Evolutionary conservation across 1,284 basidiomycete species (phyloP).

Genomic region (Rhodotorula sp.): DNA sequence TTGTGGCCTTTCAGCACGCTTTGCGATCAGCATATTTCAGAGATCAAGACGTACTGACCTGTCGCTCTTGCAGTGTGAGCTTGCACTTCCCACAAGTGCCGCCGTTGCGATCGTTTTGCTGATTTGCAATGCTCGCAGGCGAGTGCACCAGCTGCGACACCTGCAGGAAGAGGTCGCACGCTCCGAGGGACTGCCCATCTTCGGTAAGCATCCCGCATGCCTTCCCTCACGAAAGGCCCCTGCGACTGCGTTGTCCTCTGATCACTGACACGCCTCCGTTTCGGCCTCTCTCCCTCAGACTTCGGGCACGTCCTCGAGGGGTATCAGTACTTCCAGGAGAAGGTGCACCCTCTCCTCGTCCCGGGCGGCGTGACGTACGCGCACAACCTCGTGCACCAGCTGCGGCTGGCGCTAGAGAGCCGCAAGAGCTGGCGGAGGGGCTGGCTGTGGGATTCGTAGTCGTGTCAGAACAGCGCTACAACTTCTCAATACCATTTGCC

Average conservation of each 20-base stretch:
- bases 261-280: too few species aligned
- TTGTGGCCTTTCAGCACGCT: not conserved
- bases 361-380: slow-evolving; percentile 40
- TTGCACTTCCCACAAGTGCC: not conserved
- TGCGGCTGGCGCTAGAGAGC: slow-evolving; percentile 36
- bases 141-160: slow-evolving; percentile 40
- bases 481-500: too few species aligned
- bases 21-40: not conserved
- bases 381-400: slow-evolving; percentile 42
- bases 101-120: not conserved
- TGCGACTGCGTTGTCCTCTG: too few species aligned
- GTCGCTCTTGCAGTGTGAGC: slow-evolving; percentile 12
- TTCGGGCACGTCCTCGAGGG: slow-evolving; percentile 39
- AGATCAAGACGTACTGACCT: not conserved
- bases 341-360: slow-evolving; percentile 40
- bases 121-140: slow-evolving; percentile 6
- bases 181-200: slow-evolving; percentile 35
- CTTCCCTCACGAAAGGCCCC: too few species aligned
- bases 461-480: not conserved
- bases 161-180: slow-evolving; percentile 40
- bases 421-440: slow-evolving; percentile 26
- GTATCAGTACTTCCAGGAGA: slow-evolving; percentile 41
- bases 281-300: slow-evolving; percentile 12
- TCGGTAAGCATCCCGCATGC: slow-evolving; percentile 19
- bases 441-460: slow-evolving; percentile 23